Evolutionary conservation across 352 stramenopile species (phyloP), one percentile per base, ranked within the genome.

Genomic region (Globisporangium rhizosaccharum): DNA sequence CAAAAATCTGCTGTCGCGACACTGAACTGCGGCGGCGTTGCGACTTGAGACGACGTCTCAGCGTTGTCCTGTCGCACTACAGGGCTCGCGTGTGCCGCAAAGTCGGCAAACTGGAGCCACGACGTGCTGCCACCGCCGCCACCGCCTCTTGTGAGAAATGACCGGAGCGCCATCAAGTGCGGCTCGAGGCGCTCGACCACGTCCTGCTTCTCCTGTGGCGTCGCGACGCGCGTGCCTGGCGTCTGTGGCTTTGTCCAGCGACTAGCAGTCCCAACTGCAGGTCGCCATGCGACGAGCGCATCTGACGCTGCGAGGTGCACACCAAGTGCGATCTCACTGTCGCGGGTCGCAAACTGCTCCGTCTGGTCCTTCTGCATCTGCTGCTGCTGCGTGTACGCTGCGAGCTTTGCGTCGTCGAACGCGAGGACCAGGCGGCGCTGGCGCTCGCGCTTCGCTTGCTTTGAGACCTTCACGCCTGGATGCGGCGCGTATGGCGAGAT

Each of bases 1-100:
- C 69, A 71, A 1, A 75, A 72, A 39, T 91, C 82, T 23, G 76
- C 61, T 1, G 73, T 85, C 18, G 79, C 73, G 3, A 88, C 72
- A 48, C 72, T 79, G 18, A 91, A 18, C 51, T 72, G 75, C 0
- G 76, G 74, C 37, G 45, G n/a, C 11, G 36, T 44, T 18, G 49
- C 20, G 3, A 33, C 9, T 8, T 26, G 23, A 9, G 20, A 18
- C 37, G 25, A 28, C 48, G 23, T 20, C n/a, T 9, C 10, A 1
- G 17, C n/a, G 25, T 15, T 55, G 23, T 18, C n/a, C 25, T 20
- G 59, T 36, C 39, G 64, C 59, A 56, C 23, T 48, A 39, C 61
- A 8, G 44, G 65, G 3, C 17, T 53, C 47, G 42, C 17, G 23
- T 63, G 39, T 10, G 39, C 39, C 48, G 54, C 60, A 26, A 69